A percentile compares a stretch with the other conserved stretches of the same genome.
phyloP scores from a whole-genome alignment of 2,329 filamentous ascomycete genomes.

The Leptographium lundbergii region DNA sequence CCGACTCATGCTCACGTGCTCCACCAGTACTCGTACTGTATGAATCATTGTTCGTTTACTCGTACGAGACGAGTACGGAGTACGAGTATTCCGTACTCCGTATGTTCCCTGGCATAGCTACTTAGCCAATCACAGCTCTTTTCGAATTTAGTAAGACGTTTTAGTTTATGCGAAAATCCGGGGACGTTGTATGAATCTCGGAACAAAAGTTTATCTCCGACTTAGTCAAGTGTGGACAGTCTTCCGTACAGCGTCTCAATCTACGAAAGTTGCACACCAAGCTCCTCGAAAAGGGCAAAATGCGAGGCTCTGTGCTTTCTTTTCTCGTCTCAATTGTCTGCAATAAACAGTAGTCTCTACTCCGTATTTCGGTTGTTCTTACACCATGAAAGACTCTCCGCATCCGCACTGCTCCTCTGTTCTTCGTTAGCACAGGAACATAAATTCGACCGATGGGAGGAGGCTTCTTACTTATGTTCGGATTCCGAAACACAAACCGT shows the following conservation, averaged over 20 bases:
- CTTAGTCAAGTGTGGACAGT: too few species aligned
- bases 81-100: too few species aligned
- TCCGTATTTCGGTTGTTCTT: not conserved
- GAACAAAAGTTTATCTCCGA: too few species aligned
- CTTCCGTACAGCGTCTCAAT: too few species aligned
- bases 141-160: too few species aligned
- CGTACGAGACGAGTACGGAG: too few species aligned
- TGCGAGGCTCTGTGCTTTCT: not conserved
- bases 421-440: not conserved
- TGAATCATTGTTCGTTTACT: too few species aligned
- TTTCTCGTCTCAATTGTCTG: not conserved
- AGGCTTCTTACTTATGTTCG: conserved; percentile 80
- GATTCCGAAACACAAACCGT: conserved; percentile 89
- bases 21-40: not conserved
- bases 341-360: not conserved
- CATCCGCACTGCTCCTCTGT: conserved; percentile 92
- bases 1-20: not conserved
- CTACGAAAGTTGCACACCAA: too few species aligned
- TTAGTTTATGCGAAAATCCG: too few species aligned
- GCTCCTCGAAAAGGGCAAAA: not conserved
- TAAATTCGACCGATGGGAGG: not conserved
- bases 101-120: too few species aligned
- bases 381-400: conserved; percentile 90
- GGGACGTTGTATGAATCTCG: too few species aligned
- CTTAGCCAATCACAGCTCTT: too few species aligned